Base-by-base conservation (phyloP, 352 stramenopile genomes). In the Saprolegnia parasitica region DNA sequence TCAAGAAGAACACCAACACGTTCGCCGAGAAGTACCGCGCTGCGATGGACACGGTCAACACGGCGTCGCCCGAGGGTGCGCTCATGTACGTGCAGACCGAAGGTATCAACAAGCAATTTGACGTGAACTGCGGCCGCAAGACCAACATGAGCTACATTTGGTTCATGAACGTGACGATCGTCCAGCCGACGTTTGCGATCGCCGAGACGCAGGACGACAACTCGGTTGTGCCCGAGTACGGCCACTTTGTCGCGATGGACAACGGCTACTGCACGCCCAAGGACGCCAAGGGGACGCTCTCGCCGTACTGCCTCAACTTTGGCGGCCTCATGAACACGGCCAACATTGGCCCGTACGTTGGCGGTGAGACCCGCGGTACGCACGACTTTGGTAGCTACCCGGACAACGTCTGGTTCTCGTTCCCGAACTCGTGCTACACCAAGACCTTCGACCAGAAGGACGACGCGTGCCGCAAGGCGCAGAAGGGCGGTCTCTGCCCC, bases 51-150 rank as follows among this genome's bases (percentile, higher is more conserved):
- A 84, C 81, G 5, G 81, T 90, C 52, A 93, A 93, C 73, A 88
- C 75, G 5, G 86, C 86, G 21, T 81, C 71, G 3, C 80, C 91
- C 4, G 86, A 93, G 65, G 86, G 86, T 1, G 80, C 86, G 23
- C 74, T 93, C 56, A 90, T 86, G 81, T 93, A 88, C 64, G 82
- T 91, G 0, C 84, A 91, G 74, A 80, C 84, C 5, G 86, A 93
- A 71, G 77, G 84, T 32, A 93, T 93, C 67, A 77, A 89, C 72
- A 21, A 57, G 0, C 8, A 71, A 13, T 65, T 80, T 49, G 75
- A 79, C 70, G 65, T 37, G 29, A 45, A 67, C 16, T 92, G 84
- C 72, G 42, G 67, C 40, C 82, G 84, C 60, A 91, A 91, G 73
- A 90, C 87, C 72, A 70, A 73, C 21, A 89, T 91, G 77, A 55